Conservation (phyloP, 805 yeast genomes). For the Lipomyces sp. region DNA sequence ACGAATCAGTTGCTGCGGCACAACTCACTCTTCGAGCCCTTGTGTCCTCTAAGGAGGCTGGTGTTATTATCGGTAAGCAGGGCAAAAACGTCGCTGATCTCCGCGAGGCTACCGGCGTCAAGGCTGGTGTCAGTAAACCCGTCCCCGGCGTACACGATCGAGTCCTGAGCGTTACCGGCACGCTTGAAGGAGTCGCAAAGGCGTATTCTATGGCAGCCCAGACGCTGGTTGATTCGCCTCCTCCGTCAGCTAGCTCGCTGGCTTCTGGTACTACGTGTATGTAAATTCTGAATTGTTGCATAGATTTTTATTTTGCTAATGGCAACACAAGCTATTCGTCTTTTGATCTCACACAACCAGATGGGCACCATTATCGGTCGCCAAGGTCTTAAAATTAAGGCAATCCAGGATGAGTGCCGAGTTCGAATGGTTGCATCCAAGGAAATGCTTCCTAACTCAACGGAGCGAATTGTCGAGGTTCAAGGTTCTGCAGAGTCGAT, state of each 20-base stretch:
- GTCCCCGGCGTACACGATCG: conserved; percentile 82
- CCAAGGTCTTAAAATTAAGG: conserved; percentile 78
- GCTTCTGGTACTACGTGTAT: conserved; percentile 18
- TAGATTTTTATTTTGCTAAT: conserved; percentile 41
- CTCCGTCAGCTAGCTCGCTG: conserved; percentile 55
- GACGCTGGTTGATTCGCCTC: conserved; percentile 60
- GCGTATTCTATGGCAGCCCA: conserved; percentile 74
- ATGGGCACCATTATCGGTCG: conserved; percentile 89
- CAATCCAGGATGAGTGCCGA: conserved; percentile 67
- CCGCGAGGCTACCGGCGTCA: conserved; percentile 74
- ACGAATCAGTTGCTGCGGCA: conserved; percentile 28
- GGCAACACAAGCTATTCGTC: conserved; percentile 60
- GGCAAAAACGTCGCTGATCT: conserved; percentile 79
- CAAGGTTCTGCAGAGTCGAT: conserved; percentile 77
- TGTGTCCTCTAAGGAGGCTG: conserved; percentile 85
- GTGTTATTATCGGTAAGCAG: conserved; percentile 84
- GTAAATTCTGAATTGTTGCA: not conserved
- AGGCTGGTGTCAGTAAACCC: conserved; percentile 84
- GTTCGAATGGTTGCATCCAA: conserved; percentile 88
- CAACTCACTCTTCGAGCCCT: conserved; percentile 55
- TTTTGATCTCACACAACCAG: conserved; percentile 80
- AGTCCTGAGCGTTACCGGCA: conserved; percentile 77
- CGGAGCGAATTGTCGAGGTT: conserved; percentile 84
- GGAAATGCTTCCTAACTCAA: conserved; percentile 76
- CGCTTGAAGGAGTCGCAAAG: conserved; percentile 64